phyloP scores from a whole-genome alignment of 768 basidiomycete genomes.

The Tulasnella sp. region DNA sequence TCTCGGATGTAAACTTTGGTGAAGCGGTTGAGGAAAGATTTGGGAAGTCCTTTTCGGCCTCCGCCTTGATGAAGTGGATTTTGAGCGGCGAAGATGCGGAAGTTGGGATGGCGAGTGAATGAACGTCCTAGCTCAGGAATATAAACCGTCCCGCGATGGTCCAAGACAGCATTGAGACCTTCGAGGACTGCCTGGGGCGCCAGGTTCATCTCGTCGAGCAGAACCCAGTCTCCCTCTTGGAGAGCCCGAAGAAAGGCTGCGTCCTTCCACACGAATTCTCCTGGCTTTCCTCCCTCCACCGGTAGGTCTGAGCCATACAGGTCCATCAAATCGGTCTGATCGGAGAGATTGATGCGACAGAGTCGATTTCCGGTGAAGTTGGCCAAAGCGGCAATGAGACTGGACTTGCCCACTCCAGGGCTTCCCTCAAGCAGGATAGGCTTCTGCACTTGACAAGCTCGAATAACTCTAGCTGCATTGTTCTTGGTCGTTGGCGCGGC shows the following conservation, averaged over 20 bases:
- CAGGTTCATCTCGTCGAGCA: constrained; percentile 98
- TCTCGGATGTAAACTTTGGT: constrained; percentile 95
- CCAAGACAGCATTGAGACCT: constrained; percentile 90
- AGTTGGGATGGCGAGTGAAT: constrained; percentile 82
- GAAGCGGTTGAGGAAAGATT: constrained; percentile 95
- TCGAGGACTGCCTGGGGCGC: constrained; percentile 95
- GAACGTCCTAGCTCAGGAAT: constrained; percentile 90
- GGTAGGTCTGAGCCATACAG: constrained; percentile 95
- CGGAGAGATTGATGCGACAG: constrained; percentile 93
- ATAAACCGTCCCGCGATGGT: constrained; percentile 91
- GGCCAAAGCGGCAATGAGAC: constrained; percentile 80
- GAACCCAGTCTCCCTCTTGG: constrained; percentile 95
- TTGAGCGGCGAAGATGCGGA: constrained; percentile 95
- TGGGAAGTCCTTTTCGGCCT: constrained; percentile 93
- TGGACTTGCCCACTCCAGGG: constrained; percentile 97
- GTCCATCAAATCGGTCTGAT: constrained; percentile 94
- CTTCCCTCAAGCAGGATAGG: constrained; percentile 95
- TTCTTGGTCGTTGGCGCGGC: constrained; percentile 79
- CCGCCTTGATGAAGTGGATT: constrained; percentile 95
- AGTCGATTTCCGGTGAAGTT: constrained; percentile 67
- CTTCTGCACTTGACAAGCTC: constrained; percentile 83
- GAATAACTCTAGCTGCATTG: constrained; percentile 80
- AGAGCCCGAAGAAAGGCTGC: constrained; percentile 90
- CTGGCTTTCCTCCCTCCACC: constrained; percentile 80
- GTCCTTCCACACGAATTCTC: constrained; percentile 96